Base-by-base conservation (phyloP, 768 basidiomycete genomes). In the Infundibulicybe gibba region DNA sequence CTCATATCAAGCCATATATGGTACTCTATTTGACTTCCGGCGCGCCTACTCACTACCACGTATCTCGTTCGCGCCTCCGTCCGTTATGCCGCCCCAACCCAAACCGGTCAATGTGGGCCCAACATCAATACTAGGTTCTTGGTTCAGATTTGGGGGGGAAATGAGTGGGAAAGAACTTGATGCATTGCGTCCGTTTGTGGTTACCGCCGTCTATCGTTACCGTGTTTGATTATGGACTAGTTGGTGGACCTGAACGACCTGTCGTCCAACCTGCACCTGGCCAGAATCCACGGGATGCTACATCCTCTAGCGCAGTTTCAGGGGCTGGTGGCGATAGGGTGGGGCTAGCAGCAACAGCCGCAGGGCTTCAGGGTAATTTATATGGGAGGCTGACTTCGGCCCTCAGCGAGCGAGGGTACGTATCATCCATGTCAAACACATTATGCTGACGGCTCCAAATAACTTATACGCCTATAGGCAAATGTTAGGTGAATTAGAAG, bases 231-330 rank as follows among this genome's bases (percentile, higher is more conserved):
- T n/a, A 45, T 40, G 41, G 21, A 49, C 5, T 34, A 87, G 86
- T 88, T 45, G 86, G 79, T 9, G 85, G 85, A 1, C 80, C 82
- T 1, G 70, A 85, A 53, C 67, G 85, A 48, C 84, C 83, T 6
- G 60, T 77, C 32, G 43, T 39, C 32, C 44, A 43, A 20, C 39
- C 32, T 6, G 39, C 45, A 31, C 49, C 44, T 31, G 45, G 35
- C 14, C 34, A 42, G 32, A 47, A 49, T 32, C 34, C 51, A 2
- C 19, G 43, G n/a, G 43, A 49, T 31, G 41, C 55, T 39, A 52
- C 47, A 21, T 51, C 55, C 20, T 51, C 45, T 13, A 49, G 51
- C 21, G 53, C 61, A 6, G 44, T 61, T 8, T 51, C 47, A 21
- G 41, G 66, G 2, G 60, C 57, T 5, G 53, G 64, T 19, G 50